phyloP scores from a whole-genome alignment of 371 early-diverging fungal species.

The Circinella umbellata region DNA sequence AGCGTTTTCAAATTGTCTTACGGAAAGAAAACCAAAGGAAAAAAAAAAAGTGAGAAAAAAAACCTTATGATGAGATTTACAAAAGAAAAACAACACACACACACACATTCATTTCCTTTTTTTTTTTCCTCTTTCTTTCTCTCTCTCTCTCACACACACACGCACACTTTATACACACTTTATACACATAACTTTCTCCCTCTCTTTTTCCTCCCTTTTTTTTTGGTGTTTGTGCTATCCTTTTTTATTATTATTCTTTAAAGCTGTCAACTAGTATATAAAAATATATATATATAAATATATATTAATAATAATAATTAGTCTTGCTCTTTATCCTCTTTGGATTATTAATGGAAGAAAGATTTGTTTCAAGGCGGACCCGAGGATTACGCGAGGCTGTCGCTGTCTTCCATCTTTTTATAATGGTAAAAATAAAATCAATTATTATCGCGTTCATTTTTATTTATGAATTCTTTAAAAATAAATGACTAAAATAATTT shows the following conservation, averaged over 20 bases:
- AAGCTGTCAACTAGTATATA: neutral
- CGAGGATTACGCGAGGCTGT: conserved; percentile 38
- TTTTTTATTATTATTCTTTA: no score
- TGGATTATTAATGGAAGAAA: conserved; percentile 27
- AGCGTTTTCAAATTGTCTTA: no score
- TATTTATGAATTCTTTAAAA: neutral
- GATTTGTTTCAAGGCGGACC: conserved; percentile 30
- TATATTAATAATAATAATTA: neutral
- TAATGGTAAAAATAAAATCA: conserved; percentile 27
- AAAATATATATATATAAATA: no score
- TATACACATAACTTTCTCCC: neutral
- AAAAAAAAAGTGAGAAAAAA: no score
- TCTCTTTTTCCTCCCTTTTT: conserved; percentile 13
- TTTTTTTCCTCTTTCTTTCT: neutral
- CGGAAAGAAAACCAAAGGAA: no score
- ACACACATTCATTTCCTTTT: neutral
- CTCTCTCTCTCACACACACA: neutral
- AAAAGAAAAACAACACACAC: no score
- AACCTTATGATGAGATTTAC: no score
- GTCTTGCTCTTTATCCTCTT: conserved; percentile 1
- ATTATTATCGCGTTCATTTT: conserved; percentile 3
- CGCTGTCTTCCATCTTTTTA: conserved; percentile 28
- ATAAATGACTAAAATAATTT: neutral
- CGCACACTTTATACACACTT: no score
- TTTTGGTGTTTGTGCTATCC: conserved; percentile 5